Evolutionary conservation across 768 basidiomycete genomes (phyloP), one percentile per base, ranked within the genome.

Genomic region (Hericium alpestre): DNA sequence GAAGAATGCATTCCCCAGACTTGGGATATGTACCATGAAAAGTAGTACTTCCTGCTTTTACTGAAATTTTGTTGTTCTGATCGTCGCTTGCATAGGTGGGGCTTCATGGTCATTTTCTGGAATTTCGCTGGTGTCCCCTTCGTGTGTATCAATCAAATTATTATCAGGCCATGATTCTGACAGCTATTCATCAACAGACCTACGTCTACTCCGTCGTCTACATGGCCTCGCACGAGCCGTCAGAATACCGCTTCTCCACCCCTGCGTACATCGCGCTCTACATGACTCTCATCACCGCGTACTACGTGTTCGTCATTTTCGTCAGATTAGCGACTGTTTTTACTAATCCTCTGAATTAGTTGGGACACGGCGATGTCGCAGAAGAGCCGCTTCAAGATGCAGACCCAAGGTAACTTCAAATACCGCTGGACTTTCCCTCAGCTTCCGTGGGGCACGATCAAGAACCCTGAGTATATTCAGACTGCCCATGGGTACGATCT

Each of bases 11-110:
- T 94, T 60, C 91, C 92, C 6, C 91, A 95, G 70, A 94, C 93
- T 2, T 98, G 96, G 95, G 96, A 97, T 65, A 99, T 99, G 92
- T 96, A 86, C 76, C 91, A 95, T 65, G 95, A 99, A 68, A 99
- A 99, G 79, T 87, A 73, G 60, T 76, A 56, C 62, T 10, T 38
- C 32, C 51, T 54, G 25, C 20, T 22, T 7, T 58, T 13, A 18
- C 60, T 43, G 57, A 25, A 32, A 22, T 0, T 32, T 55, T 48
- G 13, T 22, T 58, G n/a, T n/a, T 32, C 53, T 53, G 6, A 49
- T 4, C 52, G 53, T 37, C 12, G 22, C 39, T 46, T 56, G 38
- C 5, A 52, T 51, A 83, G 81, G 66, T 91, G 90, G 90, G 90
- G 94, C 32, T 97, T 94, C 78, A 87, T 97, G 82, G 86, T 97